phyloP scores from a whole-genome alignment of 495 filamentous ascomycete genomes.

The Penicillium turbatum region DNA sequence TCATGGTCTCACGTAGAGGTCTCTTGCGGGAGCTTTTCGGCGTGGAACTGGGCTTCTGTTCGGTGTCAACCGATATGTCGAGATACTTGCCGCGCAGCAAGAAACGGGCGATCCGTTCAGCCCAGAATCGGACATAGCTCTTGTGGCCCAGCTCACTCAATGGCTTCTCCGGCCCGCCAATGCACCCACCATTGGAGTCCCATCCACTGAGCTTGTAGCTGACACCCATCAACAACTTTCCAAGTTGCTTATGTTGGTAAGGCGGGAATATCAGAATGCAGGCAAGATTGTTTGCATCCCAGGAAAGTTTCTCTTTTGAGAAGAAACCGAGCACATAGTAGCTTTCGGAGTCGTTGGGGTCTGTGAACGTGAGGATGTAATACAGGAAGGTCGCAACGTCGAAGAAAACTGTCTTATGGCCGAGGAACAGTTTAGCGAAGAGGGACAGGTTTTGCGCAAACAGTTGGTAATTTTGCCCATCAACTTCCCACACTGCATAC shows the following conservation, averaged over 20 bases:
- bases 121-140: constrained; percentile 82
- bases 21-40: constrained; percentile 33
- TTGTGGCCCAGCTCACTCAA: constrained; percentile 76
- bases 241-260: constrained; percentile 85
- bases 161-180: constrained; percentile 92
- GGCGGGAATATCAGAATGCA: constrained; percentile 97
- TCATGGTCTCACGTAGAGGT: constrained; percentile 40
- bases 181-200: constrained; percentile 58
- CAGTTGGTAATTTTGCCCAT: constrained; percentile 83
- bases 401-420: constrained; percentile 98
- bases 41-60: constrained; percentile 25
- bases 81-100: constrained; percentile 39
- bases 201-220: constrained; percentile 88
- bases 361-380: constrained; percentile 68
- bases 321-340: constrained; percentile 83
- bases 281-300: constrained; percentile 97
- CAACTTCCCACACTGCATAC: constrained; percentile 80
- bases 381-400: constrained; percentile 94
- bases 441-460: constrained; percentile 94
- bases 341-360: constrained; percentile 32
- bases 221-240: constrained; percentile 84
- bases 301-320: constrained; percentile 96
- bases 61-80: constrained; percentile 21
- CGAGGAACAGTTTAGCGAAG: constrained; percentile 96
- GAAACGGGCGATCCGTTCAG: constrained; percentile 68